Percentiles rank a stretch among this genome's conserved stretches.
These are phyloP conservation scores for Cladobotryum mycophilum DNA, from an alignment of 2,329 filamentous ascomycete genomes.

Conservation along the genomic window DNA sequence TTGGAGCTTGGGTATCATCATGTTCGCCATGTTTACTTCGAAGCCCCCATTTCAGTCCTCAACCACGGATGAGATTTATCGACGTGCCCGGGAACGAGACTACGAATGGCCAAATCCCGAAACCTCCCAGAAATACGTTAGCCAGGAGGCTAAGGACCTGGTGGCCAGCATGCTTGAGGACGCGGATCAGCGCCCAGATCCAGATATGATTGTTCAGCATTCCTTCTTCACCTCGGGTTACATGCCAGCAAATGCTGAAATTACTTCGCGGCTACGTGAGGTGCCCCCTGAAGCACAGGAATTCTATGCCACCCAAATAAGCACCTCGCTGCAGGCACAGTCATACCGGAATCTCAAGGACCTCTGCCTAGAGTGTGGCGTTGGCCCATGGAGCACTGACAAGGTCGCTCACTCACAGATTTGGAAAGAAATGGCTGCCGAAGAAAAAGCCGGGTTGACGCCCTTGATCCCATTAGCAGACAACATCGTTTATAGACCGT, in stretches of 20 bases:
- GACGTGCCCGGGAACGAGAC: slow-evolving; percentile 61
- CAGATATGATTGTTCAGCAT: slow-evolving; percentile 73
- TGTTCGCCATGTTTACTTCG: slow-evolving; percentile 96
- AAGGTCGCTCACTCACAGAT: slow-evolving; percentile 48
- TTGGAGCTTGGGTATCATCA: slow-evolving; percentile 96
- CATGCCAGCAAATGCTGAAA: slow-evolving; percentile 57
- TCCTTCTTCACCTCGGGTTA: slow-evolving; percentile 72
- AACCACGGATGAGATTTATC: slow-evolving; percentile 81
- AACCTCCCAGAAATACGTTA: slow-evolving; percentile 62
- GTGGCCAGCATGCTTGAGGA: slow-evolving; percentile 71
- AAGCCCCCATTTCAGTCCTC: slow-evolving; percentile 94
- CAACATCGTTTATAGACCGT: slow-evolving; percentile 58
- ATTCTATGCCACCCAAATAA: slow-evolving; percentile 48
- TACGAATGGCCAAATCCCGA: slow-evolving; percentile 72
- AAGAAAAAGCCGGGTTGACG: slow-evolving; percentile 60
- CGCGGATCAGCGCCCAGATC: slow-evolving; percentile 66
- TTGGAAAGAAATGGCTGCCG: slow-evolving; percentile 62
- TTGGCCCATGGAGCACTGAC: slow-evolving; percentile 48
- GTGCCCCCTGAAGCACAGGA: slow-evolving; percentile 50
- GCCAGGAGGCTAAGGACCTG: slow-evolving; percentile 68
- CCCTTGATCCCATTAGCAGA: slow-evolving; percentile 56
- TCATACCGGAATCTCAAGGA: slow-evolving; percentile 49
- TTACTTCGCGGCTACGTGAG: slow-evolving; percentile 52
- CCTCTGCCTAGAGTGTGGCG: slow-evolving; percentile 51
- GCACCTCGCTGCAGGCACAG: slow-evolving; percentile 37